Percentiles rank a stretch among this genome's conserved stretches.
Evolutionary conservation across 148 eudicot species (phyloP).

Genomic region (Camellia granthamiana): DNA sequence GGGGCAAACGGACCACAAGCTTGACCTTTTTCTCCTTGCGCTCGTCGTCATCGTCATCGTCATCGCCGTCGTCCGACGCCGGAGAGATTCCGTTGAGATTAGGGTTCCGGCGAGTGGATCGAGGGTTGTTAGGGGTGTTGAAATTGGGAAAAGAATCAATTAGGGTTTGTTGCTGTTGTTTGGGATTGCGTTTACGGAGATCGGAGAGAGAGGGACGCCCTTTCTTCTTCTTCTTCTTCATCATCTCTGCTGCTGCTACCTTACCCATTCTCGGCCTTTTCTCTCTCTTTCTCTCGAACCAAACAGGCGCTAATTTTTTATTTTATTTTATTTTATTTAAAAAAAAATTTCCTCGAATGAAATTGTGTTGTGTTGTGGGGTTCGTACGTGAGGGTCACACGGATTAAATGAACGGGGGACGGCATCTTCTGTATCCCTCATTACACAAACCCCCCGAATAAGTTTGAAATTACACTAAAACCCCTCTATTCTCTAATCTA

Average conservation of each 20-base stretch:
- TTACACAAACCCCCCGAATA: too few species aligned
- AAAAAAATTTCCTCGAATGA: too few species aligned
- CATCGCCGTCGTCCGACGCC: slow-evolving; percentile 23
- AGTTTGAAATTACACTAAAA: too few species aligned
- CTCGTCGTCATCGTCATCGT: slow-evolving; percentile 68
- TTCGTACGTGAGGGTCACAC: slow-evolving; percentile 16
- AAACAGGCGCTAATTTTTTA: slow-evolving; percentile 21
- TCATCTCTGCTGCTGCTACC: slow-evolving; percentile 17
- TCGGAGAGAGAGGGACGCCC: slow-evolving; percentile 65
- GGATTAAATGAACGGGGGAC: neutral
- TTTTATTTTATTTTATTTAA: neutral
- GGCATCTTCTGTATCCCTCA: too few species aligned
- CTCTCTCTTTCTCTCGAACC: slow-evolving; percentile 14
- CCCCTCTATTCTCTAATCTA: too few species aligned
- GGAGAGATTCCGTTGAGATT: slow-evolving; percentile 22
- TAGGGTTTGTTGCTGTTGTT: slow-evolving; percentile 21
- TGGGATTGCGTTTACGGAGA: slow-evolving; percentile 39
- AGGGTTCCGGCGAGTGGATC: slow-evolving; percentile 54
- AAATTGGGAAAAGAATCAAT: slow-evolving; percentile 22
- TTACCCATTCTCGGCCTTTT: slow-evolving; percentile 18
- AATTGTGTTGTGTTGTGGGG: neutral
- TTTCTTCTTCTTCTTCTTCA: slow-evolving; percentile 49
- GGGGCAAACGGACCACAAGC: slow-evolving; percentile 57
- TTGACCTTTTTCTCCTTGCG: slow-evolving; percentile 64
- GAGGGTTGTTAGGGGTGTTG: slow-evolving; percentile 15